Evolutionary conservation across 2,329 filamentous ascomycete genomes (phyloP), one percentile per base, ranked within the genome.

Genomic region (Aschersonia sp.): DNA sequence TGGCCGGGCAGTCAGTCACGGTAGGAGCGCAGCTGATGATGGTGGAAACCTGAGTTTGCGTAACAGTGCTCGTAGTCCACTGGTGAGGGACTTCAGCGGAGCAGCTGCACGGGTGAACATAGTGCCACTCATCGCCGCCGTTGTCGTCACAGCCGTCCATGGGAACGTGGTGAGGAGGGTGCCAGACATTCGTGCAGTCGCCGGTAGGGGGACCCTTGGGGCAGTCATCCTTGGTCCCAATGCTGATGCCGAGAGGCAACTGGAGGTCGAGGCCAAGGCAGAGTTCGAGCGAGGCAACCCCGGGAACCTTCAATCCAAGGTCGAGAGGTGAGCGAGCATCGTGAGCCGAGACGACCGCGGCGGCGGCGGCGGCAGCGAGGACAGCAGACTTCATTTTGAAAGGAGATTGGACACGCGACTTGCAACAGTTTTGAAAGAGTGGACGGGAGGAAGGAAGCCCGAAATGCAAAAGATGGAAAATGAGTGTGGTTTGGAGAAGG

Each of bases 1-100:
- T 54, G 45, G 54, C 64, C n/a, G 66, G 66, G 62, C 68, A 71
- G 55, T 59, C 47, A 49, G 55, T 53, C 14, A 64, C 61, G 41
- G 58, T 54, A 42, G 62, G 55, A 14, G 58, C 52, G 57, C 67
- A 70, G 59, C 58, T 61, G 53, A 60, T 59, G 54, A 71, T 53
- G 46, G 68, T 71, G 48, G 59, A 59, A 45, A 60, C 56, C 41
- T 59, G 56, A 22, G 66, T 68, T 46, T 58, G 56, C 46, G 60
- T 68, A 55, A 69, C 54, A 51, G 66, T 70, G 59, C 62, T 66
- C 39, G 65, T 69, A 30, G 61, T 64, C 65, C 64, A 70, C 51
- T 58, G 56, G 53, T 62, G 58, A 43, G 57, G 49, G 41, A 54
- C 52, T 46, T 40, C 41, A 9, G 42, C 46, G 47, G 50, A 48